Evolutionary conservation across 2,329 filamentous ascomycete species (phyloP).

Genomic region (Colletotrichum sp.): DNA sequence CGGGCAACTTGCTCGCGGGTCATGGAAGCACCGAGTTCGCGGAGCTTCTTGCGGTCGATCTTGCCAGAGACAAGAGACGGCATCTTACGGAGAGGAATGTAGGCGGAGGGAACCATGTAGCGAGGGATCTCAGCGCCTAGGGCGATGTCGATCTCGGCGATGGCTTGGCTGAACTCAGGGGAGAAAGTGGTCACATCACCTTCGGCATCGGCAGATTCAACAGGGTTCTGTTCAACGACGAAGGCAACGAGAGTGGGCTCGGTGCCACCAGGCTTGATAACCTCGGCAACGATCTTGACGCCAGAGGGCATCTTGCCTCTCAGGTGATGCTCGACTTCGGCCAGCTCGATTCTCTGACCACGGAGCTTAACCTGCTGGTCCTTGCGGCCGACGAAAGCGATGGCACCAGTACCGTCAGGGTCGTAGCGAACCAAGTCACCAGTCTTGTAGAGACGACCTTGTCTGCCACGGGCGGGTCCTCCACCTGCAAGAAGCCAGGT

Average conservation of each 20-base stretch:
- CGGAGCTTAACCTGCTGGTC: slow-evolving; percentile 72
- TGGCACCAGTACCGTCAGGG: slow-evolving; percentile 54
- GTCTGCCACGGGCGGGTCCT: slow-evolving; percentile 41
- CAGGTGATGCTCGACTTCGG: slow-evolving; percentile 56
- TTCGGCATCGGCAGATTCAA: slow-evolving; percentile 18
- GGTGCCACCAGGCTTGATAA: slow-evolving; percentile 48
- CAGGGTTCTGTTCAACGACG: slow-evolving; percentile 37
- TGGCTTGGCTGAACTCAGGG: slow-evolving; percentile 31
- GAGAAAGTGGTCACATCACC: slow-evolving; percentile 32
- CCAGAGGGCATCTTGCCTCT: slow-evolving; percentile 45
- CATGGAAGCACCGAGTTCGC: slow-evolving; percentile 46
- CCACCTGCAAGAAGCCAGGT: slow-evolving; percentile 51
- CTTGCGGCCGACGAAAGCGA: slow-evolving; percentile 65
- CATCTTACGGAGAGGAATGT: slow-evolving; percentile 49
- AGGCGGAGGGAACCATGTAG: slow-evolving; percentile 54
- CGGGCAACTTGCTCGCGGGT: slow-evolving; percentile 43
- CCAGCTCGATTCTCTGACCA: slow-evolving; percentile 68
- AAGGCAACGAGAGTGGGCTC: slow-evolving; percentile 53
- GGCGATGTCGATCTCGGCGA: slow-evolving; percentile 32
- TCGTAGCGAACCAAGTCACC: slow-evolving; percentile 63
- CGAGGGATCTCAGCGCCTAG: slow-evolving; percentile 39
- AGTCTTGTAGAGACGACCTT: slow-evolving; percentile 59
- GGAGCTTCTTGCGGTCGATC: slow-evolving; percentile 52
- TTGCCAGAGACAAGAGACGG: slow-evolving; percentile 53
- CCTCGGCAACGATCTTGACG: slow-evolving; percentile 51